phyloP scores from a whole-genome alignment of 345 rosid genomes.

The Salix caprea region DNA sequence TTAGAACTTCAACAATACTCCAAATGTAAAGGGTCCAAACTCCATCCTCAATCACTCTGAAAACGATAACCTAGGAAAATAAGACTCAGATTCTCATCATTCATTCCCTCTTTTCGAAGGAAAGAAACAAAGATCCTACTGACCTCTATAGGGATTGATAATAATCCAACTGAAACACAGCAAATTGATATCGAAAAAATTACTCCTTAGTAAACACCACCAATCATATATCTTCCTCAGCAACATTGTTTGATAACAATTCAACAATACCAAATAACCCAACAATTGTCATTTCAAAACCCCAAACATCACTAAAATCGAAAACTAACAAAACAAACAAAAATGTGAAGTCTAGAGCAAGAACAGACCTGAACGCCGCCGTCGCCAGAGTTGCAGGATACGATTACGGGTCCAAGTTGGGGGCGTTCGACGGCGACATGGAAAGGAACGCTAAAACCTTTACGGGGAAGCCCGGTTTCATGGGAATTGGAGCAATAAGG shows the following conservation, averaged over 20 bases:
- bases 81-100: background rate
- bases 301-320: background rate
- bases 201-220: background rate
- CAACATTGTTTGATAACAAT: background rate
- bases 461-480: constrained; percentile 68
- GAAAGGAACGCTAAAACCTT: constrained; percentile 79
- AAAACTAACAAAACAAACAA: background rate
- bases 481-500: constrained; percentile 36
- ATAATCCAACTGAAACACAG: background rate
- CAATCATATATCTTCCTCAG: background rate
- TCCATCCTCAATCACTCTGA: background rate
- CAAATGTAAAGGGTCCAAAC: background rate
- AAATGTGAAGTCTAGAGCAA: background rate
- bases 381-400: constrained; percentile 60
- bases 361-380: constrained; percentile 86
- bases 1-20: background rate
- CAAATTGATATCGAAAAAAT: background rate
- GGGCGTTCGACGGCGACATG: constrained; percentile 73
- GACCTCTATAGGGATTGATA: background rate
- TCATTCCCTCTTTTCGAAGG: background rate
- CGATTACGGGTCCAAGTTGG: constrained; percentile 52
- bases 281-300: background rate
- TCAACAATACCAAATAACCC: background rate
- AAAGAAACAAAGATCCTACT: background rate
- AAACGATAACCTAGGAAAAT: background rate